These are phyloP conservation scores for Canavalia gladiata DNA, from an alignment of 306 rosid species.

Conservation along the genomic window DNA sequence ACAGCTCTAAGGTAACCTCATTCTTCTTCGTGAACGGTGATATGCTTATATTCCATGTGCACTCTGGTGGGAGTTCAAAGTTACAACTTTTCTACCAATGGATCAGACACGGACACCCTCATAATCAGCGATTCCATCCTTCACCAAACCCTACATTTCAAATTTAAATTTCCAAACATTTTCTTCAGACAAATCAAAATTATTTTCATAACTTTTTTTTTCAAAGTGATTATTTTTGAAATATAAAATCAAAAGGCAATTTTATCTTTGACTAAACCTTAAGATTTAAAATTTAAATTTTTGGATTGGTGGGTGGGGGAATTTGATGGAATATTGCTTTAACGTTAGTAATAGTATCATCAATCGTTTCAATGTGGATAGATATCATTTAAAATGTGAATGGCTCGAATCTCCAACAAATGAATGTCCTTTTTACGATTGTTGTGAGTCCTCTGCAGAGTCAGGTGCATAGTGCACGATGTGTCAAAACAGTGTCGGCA, in stretches of 20 bases:
- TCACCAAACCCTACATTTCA: constrained; percentile 39
- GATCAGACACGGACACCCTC: constrained; percentile 26
- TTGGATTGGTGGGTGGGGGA: constrained; percentile 18
- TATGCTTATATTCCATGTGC: constrained; percentile 47
- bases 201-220: too few relatives aligned
- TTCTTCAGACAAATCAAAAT: too few relatives aligned
- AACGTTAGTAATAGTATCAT: constrained; percentile 25
- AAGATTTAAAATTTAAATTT: constrained; percentile 42
- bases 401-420: constrained; percentile 40
- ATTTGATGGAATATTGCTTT: constrained; percentile 18
- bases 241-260: not conserved
- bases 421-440: constrained; percentile 39
- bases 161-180: constrained; percentile 18
- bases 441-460: constrained; percentile 21
- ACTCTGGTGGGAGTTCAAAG: constrained; percentile 11
- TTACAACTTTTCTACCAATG: constrained; percentile 43
- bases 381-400: constrained; percentile 35
- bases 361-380: constrained; percentile 34
- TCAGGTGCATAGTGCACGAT: constrained; percentile 33
- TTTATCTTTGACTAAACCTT: constrained; percentile 35
- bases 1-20: constrained; percentile 28
- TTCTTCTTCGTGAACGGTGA: constrained; percentile 1
- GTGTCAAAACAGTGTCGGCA: constrained; percentile 42
- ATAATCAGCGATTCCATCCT: constrained; percentile 47
- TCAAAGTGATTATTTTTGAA: too few relatives aligned